Base-by-base conservation (phyloP, 768 basidiomycete genomes). In the Ramaria sp. region DNA sequence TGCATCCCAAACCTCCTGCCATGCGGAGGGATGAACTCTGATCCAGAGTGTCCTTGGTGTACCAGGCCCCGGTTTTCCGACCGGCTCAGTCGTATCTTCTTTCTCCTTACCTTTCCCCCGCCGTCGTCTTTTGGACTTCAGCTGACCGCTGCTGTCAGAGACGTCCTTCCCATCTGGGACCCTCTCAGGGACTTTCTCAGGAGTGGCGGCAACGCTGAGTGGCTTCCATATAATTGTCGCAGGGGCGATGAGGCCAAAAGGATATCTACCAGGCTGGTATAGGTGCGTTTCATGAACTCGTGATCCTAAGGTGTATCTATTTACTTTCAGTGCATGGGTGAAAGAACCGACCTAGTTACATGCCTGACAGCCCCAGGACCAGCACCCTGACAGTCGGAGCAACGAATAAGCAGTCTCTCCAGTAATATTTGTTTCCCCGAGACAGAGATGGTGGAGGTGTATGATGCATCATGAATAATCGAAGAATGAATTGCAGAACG, bases 381-480 rank as follows among this genome's bases (percentile, higher is more conserved):
- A 1, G 75, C 71, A 33, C 74, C 79, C 67, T 84, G 81, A 3
- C 80, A 81, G 62, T 90, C 86, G 63, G 81, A 83, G 65, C 80
- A 80, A 54, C 67, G 60, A 51, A 79, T 75, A 43, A 90, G 68
- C 12, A 81, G 65, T 3, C 65, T 53, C 42, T 76, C 74, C 7
- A 96, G 67, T 3, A 82, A 69, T 1, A 66, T 62, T 64, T 85
- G 77, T 1, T 78, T 73, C 1, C 88, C 91, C 51, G 75, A 77
- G 6, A 97, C 66, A 66, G 94, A 88, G 30, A 93, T 75, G 2
- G 84, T 73, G 0, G 83, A 81, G 61, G 77, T 80, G 69, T 97
- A 97, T 1, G 91, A 93, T 0, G 88, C 86, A 64, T 99, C 95
- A 56, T 94, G 91, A 1, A 95, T 69, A 54, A 96, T 92, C 1